These are phyloP conservation scores for Tetracentron sinense DNA, from an alignment of 164 flowering plant genomes.

Conservation along the genomic window DNA sequence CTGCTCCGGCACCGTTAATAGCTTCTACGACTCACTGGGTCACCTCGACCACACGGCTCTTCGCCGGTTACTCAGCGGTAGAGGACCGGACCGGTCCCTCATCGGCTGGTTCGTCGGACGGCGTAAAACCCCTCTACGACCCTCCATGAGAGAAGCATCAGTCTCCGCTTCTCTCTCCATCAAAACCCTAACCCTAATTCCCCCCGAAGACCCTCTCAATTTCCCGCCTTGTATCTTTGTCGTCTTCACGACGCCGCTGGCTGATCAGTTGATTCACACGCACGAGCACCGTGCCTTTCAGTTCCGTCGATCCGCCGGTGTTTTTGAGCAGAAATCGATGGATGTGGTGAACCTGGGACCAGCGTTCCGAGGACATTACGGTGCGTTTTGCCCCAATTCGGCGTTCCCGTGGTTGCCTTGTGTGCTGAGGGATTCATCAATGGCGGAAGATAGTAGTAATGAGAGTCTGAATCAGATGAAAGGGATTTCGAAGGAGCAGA, in stretches of 20 bases:
- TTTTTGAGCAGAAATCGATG: too few relatives aligned
- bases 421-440: constrained; percentile 17
- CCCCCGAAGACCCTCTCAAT: constrained; percentile 1
- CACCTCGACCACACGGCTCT: constrained; percentile 30
- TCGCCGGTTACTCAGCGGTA: constrained; percentile 21
- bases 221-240: constrained; percentile 48
- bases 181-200: constrained; percentile 19
- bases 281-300: constrained; percentile 29
- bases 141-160: constrained; percentile 61
- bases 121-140: constrained; percentile 60
- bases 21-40: constrained; percentile 57
- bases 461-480: constrained; percentile 28
- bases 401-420: too few relatives aligned
- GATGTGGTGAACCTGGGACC: too few relatives aligned
- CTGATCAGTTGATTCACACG: too few relatives aligned
- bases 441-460: constrained; percentile 21
- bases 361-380: too few relatives aligned
- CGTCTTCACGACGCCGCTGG: constrained; percentile 31
- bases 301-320: constrained; percentile 21
- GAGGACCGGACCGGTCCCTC: constrained; percentile 23
- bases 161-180: constrained; percentile 44
- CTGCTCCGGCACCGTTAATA: constrained; percentile 37
- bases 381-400: too few relatives aligned
- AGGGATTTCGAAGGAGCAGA: constrained; percentile 38
- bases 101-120: constrained; percentile 84